Conservation (phyloP, 345 rosid species). For the Hevea brasiliensis region DNA sequence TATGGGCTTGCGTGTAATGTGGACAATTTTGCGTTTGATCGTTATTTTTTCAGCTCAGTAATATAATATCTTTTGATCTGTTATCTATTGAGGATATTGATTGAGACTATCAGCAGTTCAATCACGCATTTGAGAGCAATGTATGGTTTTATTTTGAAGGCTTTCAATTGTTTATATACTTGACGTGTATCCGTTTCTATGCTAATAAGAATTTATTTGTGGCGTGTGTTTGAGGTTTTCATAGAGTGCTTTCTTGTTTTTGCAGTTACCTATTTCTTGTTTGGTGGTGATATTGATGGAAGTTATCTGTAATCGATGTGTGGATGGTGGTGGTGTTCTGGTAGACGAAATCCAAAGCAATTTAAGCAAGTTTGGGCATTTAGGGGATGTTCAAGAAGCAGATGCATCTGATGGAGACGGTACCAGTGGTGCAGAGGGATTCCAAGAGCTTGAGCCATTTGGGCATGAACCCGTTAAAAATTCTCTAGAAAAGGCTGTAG, state of each 20-base stretch:
- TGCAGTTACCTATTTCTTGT: not conserved
- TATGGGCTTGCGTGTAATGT: not conserved
- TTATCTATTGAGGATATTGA: too few relatives aligned
- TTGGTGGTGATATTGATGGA: constrained; percentile 39
- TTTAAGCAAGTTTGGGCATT: constrained; percentile 13
- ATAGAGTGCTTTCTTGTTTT: not conserved
- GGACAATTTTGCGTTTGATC: not conserved
- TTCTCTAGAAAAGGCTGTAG: constrained; percentile 33
- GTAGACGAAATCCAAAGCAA: constrained; percentile 40
- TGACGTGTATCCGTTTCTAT: too few relatives aligned
- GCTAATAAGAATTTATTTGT: not conserved
- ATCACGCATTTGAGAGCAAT: too few relatives aligned
- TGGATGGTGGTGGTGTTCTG: constrained; percentile 27
- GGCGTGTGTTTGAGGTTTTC: not conserved
- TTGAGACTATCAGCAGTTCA: too few relatives aligned
- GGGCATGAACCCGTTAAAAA: constrained; percentile 23
- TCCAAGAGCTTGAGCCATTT: constrained; percentile 23
- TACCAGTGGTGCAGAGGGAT: constrained; percentile 34
- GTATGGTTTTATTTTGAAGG: not conserved
- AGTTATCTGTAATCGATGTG: constrained; percentile 23
- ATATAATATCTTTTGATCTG: too few relatives aligned
- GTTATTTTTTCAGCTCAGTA: too few relatives aligned
- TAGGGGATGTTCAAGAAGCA: constrained; percentile 32
- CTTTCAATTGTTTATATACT: not conserved
- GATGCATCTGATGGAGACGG: constrained; percentile 38